Conservation (phyloP, 2,329 filamentous ascomycete species). For the Exophiala lecanii-corni region DNA sequence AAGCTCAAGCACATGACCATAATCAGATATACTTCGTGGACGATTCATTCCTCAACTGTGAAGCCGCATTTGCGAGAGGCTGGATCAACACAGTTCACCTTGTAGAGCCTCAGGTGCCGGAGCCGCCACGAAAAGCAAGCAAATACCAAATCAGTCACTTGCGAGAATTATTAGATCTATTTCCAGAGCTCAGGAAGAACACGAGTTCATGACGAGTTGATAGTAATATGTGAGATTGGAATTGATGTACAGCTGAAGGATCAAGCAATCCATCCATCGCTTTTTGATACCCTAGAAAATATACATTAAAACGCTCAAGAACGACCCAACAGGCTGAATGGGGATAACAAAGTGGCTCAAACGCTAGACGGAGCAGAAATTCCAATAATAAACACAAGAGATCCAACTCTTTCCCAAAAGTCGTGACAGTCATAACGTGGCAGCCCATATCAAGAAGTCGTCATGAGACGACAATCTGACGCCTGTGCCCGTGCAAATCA, state of each 20-base stretch:
- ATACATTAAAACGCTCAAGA: not conserved
- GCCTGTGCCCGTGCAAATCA: conserved; percentile 18
- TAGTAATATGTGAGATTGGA: not conserved
- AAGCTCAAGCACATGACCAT: conserved; percentile 64
- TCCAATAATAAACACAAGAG: no score
- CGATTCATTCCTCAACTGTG: conserved; percentile 80
- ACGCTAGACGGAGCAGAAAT: conserved; percentile 7
- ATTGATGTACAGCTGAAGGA: not conserved
- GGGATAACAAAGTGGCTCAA: conserved; percentile 10
- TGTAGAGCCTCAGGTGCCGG: conserved; percentile 67
- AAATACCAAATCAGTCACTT: conserved; percentile 72
- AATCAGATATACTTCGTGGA: conserved; percentile 91
- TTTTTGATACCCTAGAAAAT: not conserved
- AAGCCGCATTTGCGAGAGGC: conserved; percentile 68
- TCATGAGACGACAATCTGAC: conserved; percentile 6
- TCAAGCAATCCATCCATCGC: not conserved
- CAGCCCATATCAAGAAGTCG: not conserved
- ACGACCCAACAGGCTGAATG: not conserved
- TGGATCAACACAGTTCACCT: conserved; percentile 78
- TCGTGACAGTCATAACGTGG: no score
- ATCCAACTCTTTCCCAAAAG: not conserved
- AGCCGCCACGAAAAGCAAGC: conserved; percentile 61
- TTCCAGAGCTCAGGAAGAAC: conserved; percentile 78
- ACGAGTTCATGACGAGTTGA: conserved; percentile 1
- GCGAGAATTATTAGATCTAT: conserved; percentile 68